A percentile compares a stretch with the other conserved stretches of the same genome.
Evolutionary conservation across 2,329 filamentous ascomycete species (phyloP).

Genomic region (Nannizziopsis barbatae): DNA sequence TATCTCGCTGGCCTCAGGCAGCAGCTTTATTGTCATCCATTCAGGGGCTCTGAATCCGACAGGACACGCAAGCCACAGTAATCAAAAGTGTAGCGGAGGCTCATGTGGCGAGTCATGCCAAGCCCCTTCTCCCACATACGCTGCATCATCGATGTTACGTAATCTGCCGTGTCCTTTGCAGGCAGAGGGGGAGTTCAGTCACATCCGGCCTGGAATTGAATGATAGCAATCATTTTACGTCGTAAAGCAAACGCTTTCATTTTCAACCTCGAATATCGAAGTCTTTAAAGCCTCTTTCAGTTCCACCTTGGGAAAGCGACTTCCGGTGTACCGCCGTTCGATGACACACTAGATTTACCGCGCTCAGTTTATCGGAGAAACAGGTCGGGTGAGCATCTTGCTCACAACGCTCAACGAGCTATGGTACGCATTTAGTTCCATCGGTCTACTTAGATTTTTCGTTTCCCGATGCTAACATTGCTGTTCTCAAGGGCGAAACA

Average conservation of each 20-base stretch:
- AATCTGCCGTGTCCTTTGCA: constrained; percentile 2
- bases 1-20: not conserved
- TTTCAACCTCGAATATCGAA: not conserved
- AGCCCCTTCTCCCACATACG: constrained; percentile 1
- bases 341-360: not conserved
- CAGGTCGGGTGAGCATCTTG: constrained; percentile 4
- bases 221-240: too few relatives aligned
- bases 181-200: constrained; percentile 5
- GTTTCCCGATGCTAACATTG: not conserved
- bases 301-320: not conserved
- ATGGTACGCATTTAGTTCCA: constrained; percentile 1
- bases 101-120: constrained; percentile 1
- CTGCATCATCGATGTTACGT: constrained; percentile 12
- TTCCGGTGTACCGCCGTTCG: not conserved
- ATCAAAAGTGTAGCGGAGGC: not conserved
- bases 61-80: not conserved
- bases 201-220: not conserved
- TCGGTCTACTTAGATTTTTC: not conserved
- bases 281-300: not conserved
- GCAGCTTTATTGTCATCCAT: too few relatives aligned
- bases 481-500: constrained; percentile 30
- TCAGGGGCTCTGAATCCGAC: too few relatives aligned
- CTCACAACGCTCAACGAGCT: constrained; percentile 6
- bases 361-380: not conserved
- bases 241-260: not conserved